phyloP scores from a whole-genome alignment of 805 yeast genomes.

The Candida railenensis region DNA sequence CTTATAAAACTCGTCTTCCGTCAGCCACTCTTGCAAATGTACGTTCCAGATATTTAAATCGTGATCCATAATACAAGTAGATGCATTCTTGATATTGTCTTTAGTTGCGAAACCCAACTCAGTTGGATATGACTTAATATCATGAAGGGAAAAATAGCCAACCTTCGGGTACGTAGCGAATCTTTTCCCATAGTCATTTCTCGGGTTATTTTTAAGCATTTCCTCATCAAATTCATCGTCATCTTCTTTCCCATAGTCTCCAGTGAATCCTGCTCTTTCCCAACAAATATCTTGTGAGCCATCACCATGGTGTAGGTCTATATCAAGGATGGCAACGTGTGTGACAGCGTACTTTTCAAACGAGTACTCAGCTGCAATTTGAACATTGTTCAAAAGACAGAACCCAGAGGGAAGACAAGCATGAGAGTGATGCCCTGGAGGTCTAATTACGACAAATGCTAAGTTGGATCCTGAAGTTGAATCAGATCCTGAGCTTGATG shows the following conservation, averaged over 20 bases:
- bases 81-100: slow-evolving; percentile 70
- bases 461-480: slow-evolving; percentile 26
- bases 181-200: slow-evolving; percentile 50
- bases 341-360: slow-evolving; percentile 59
- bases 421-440: slow-evolving; percentile 88
- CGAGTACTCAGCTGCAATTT: slow-evolving; percentile 79
- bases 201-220: slow-evolving; percentile 27
- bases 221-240: slow-evolving; percentile 37
- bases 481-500: slow-evolving; percentile 10
- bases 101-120: slow-evolving; percentile 75
- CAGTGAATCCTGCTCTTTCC: slow-evolving; percentile 65
- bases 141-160: slow-evolving; percentile 83
- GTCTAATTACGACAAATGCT: slow-evolving; percentile 69
- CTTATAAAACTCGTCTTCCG: slow-evolving; percentile 62
- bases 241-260: slow-evolving; percentile 48
- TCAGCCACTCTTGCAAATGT: slow-evolving; percentile 65
- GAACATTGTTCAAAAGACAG: slow-evolving; percentile 78
- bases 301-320: slow-evolving; percentile 87
- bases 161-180: slow-evolving; percentile 55
- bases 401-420: slow-evolving; percentile 84
- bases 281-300: slow-evolving; percentile 86
- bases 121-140: slow-evolving; percentile 82
- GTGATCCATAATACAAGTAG: slow-evolving; percentile 76
- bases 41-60: slow-evolving; percentile 82
- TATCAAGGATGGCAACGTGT: slow-evolving; percentile 79